Conservation (phyloP, 1,284 basidiomycete species). For the Tilletia walkeri region DNA sequence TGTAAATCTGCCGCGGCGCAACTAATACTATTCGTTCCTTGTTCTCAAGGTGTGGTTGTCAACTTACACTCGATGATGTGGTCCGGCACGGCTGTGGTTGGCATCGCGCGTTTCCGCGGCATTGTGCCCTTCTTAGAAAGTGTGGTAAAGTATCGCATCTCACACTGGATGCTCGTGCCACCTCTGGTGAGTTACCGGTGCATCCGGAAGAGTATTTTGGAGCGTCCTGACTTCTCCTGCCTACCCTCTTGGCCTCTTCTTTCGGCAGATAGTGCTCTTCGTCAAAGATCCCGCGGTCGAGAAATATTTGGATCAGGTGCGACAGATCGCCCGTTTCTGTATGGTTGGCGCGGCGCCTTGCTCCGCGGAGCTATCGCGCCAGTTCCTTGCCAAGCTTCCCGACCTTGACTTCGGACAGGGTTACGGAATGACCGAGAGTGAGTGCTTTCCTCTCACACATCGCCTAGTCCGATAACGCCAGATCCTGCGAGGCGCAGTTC, state of each 20-base stretch:
- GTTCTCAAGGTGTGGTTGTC: slow-evolving; percentile 20
- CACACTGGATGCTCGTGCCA: slow-evolving; percentile 28
- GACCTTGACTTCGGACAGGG: slow-evolving; percentile 44
- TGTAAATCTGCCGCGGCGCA: too few relatives aligned
- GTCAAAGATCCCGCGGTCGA: slow-evolving; percentile 25
- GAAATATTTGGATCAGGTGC: slow-evolving; percentile 29
- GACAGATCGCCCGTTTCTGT: slow-evolving; percentile 31
- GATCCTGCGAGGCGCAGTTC: too few relatives aligned
- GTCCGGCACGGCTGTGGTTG: slow-evolving; percentile 28
- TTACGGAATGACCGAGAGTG: slow-evolving; percentile 38
- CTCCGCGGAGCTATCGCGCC: slow-evolving; percentile 42
- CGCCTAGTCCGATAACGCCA: too few relatives aligned
- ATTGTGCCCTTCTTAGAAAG: slow-evolving; percentile 45
- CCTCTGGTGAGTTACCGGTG: slow-evolving; percentile 20
- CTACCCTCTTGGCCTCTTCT: background rate
- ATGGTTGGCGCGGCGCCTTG: slow-evolving; percentile 46
- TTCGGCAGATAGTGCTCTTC: slow-evolving; percentile 25
- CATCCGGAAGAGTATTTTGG: too few relatives aligned
- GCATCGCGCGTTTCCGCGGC: slow-evolving; percentile 40
- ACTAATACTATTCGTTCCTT: too few relatives aligned
- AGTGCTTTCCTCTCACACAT: too few relatives aligned
- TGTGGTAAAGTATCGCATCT: slow-evolving; percentile 33
- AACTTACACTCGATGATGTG: slow-evolving; percentile 24
- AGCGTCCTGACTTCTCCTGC: too few relatives aligned
- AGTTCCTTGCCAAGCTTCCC: slow-evolving; percentile 35